Evolutionary conservation across 371 early-diverging fungal genomes (phyloP).

Genomic region (Actinomortierella ambigua): DNA sequence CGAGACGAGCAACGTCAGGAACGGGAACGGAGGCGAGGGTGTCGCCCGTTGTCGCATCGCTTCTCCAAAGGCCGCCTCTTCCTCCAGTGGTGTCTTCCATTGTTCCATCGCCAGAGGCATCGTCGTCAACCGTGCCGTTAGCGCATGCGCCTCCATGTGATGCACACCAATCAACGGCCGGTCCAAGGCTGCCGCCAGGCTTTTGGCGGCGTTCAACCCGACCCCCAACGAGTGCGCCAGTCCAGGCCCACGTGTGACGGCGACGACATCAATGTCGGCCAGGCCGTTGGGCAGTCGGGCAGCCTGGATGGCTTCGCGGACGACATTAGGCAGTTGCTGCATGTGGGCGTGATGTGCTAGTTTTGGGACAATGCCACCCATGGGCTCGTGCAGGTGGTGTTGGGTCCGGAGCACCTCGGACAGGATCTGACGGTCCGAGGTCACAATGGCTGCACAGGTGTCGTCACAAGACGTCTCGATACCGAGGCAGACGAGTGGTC

Average conservation of each 20-base stretch:
- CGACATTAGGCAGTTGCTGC: conserved; percentile 67
- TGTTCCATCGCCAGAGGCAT: not conserved
- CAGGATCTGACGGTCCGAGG: conserved; percentile 68
- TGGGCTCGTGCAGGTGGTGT: conserved; percentile 73
- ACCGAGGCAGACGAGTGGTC: conserved; percentile 61
- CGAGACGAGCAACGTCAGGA: conserved; percentile 75
- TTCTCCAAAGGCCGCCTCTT: too few relatives aligned
- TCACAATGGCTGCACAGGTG: conserved; percentile 82
- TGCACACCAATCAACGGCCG: conserved; percentile 84
- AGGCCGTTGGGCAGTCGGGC: conserved; percentile 55
- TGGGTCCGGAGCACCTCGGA: conserved; percentile 72
- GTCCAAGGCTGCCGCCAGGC: conserved; percentile 73
- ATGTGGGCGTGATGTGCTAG: conserved; percentile 77
- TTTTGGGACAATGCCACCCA: conserved; percentile 85
- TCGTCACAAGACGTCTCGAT: conserved; percentile 89
- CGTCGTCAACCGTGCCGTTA: conserved; percentile 32
- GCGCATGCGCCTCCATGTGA: conserved; percentile 72
- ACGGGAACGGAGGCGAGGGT: conserved; percentile 69
- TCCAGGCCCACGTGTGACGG: conserved; percentile 87
- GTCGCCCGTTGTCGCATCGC: conserved; percentile 54
- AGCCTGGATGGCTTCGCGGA: conserved; percentile 63
- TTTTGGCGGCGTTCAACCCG: conserved; percentile 80
- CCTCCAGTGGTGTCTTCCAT: too few relatives aligned
- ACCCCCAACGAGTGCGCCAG: conserved; percentile 77
- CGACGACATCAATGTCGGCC: conserved; percentile 76